Conservation (phyloP, 1,284 basidiomycete species). For the Microbotryum lychnidis-dioicae region DNA sequence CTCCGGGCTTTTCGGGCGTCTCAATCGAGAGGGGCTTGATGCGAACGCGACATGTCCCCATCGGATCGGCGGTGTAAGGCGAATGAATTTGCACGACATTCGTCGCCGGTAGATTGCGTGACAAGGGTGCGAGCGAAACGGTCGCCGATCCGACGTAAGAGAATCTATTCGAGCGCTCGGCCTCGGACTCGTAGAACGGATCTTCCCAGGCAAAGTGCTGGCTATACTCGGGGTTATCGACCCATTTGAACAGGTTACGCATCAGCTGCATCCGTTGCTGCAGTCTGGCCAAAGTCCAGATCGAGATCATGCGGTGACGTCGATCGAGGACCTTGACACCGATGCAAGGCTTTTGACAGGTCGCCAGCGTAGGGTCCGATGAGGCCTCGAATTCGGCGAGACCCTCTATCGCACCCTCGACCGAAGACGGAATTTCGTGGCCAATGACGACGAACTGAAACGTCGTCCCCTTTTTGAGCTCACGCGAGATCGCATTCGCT, state of each 20-base stretch:
- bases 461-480: constrained; percentile 71
- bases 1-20: constrained; percentile 34
- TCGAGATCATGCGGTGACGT: constrained; percentile 71
- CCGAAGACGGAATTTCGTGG: constrained; percentile 58
- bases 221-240: constrained; percentile 83
- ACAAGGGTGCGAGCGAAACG: constrained; percentile 72
- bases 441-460: constrained; percentile 90
- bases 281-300: constrained; percentile 83
- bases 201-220: constrained; percentile 88
- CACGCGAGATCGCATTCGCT: constrained; percentile 85
- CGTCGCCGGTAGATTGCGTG: constrained; percentile 64
- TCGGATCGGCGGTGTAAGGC: constrained; percentile 82
- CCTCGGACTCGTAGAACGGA: constrained; percentile 70
- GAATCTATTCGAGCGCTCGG: constrained; percentile 47
- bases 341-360: constrained; percentile 69
- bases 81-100: constrained; percentile 78
- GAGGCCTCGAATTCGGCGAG: constrained; percentile 85
- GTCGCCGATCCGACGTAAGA: constrained; percentile 84
- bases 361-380: constrained; percentile 63
- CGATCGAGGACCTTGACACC: constrained; percentile 86
- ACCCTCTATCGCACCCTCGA: constrained; percentile 75
- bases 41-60: constrained; percentile 79
- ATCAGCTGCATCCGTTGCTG: constrained; percentile 83
- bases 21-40: constrained; percentile 49
- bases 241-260: constrained; percentile 86